Base-by-base conservation (phyloP, 1,139 yeast genomes). In the Keqinozyma sinolaborantium region DNA sequence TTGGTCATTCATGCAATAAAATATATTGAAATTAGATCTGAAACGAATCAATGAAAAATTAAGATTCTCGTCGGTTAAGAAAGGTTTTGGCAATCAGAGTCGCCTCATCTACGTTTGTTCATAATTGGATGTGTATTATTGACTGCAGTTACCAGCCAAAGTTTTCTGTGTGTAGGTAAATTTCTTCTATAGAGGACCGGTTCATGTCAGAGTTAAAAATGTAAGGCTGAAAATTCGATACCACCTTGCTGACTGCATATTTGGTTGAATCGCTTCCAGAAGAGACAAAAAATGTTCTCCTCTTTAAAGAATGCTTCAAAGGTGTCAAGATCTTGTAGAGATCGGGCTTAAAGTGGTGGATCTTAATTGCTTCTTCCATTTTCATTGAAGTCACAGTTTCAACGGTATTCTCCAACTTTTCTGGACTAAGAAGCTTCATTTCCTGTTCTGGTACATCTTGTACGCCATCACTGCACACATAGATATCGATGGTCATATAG, bases 101-200 rank as follows among this genome's bases (percentile, higher is more conserved):
- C n/a, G n/a, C n/a, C n/a, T n/a, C n/a, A n/a, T n/a, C n/a, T n/a
- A n/a, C n/a, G n/a, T n/a, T n/a, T n/a, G n/a, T n/a, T n/a, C n/a
- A n/a, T n/a, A n/a, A 19, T 19, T 19, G 9, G 10, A 19, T n/a
- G n/a, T n/a, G n/a, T n/a, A n/a, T n/a, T n/a, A n/a, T n/a, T 23
- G 18, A 9, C 5, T 16, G 12, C 11, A 9, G 4, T 43, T 43
- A 77, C 82, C 81, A 78, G 0, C 79, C 79, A 50, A 75, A 79
- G 19, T 70, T 53, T 44, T 79, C 84, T 1, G 80, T 73, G 41
- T 79, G 83, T 29, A 79, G 52, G 41, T 61, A 76, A 8, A 79
- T 60, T 47, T 79, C 84, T 27, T 67, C 69, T 3, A 66, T 59
- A 9, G 60, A 48, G 3, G 47, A 39, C 7, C 34, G 41, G 27